These are phyloP conservation scores for Colletotrichum tropicicola DNA, from an alignment of 2,329 filamentous ascomycete species.

Conservation along the genomic window DNA sequence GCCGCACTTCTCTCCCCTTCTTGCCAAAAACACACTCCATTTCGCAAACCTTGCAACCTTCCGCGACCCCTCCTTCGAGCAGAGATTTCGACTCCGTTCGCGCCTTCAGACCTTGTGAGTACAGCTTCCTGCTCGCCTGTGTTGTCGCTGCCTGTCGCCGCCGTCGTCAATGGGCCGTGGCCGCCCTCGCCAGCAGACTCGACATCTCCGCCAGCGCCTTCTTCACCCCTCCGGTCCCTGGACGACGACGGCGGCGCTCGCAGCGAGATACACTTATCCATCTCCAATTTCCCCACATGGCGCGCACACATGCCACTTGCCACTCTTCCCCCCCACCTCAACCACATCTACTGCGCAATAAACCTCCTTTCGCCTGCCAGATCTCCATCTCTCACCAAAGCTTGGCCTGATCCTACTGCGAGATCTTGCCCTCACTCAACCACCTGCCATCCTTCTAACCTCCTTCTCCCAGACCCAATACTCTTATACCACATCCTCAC, in stretches of 20 bases:
- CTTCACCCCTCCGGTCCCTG: not conserved
- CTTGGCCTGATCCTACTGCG: constrained; percentile 12
- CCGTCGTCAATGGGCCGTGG: not conserved
- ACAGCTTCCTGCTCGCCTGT: not conserved
- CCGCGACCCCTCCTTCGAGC: constrained; percentile 11
- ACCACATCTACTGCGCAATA: constrained; percentile 11
- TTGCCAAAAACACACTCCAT: constrained; percentile 27
- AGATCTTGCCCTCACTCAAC: not conserved
- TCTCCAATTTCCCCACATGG: constrained; percentile 31
- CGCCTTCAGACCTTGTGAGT: constrained; percentile 14
- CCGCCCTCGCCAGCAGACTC: not conserved
- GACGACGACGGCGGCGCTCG: not conserved
- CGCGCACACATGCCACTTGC: constrained; percentile 33
- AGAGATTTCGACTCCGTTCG: constrained; percentile 22
- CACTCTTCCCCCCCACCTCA: constrained; percentile 16
- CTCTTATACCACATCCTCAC: not conserved
- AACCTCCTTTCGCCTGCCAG: constrained; percentile 1
- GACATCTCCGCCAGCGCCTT: not conserved
- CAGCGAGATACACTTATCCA: constrained; percentile 8
- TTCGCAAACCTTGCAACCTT: constrained; percentile 24
- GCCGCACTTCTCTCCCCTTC: constrained; percentile 19
- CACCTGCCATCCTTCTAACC: not conserved
- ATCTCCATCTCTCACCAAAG: constrained; percentile 13
- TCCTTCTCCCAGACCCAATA: constrained; percentile 5
- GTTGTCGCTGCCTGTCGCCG: not conserved